A percentile compares a stretch with the other conserved stretches of the same genome.
Evolutionary conservation across 805 yeast genomes (phyloP).

Genomic region (Saccharomycopsis fibuligera): DNA sequence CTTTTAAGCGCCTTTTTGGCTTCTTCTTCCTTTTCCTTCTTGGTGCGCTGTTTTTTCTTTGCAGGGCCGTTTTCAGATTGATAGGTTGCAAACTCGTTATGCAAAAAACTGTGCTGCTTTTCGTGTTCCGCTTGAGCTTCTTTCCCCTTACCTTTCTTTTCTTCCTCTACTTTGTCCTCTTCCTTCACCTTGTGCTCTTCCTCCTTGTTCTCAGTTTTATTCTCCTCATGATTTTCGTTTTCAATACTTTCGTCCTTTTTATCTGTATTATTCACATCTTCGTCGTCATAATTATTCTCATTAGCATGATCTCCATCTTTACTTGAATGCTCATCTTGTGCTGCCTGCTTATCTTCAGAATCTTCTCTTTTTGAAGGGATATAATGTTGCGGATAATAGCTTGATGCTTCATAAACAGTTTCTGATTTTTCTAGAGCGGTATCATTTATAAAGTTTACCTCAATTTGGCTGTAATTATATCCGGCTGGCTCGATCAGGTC

Average conservation of each 20-base stretch:
- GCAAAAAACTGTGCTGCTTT: too few relatives aligned
- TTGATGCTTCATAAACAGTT: neutral
- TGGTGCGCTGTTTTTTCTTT: neutral
- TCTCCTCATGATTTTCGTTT: neutral
- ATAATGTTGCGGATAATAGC: neutral
- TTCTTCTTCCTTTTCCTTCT: neutral
- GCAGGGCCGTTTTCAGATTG: too few relatives aligned
- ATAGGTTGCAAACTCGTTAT: too few relatives aligned
- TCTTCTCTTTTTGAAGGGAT: neutral
- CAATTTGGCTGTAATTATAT: conserved; percentile 1
- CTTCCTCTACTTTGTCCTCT: neutral
- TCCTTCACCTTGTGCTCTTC: neutral
- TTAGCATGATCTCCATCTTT: neutral
- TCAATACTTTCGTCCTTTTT: neutral
- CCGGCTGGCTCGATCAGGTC: conserved; percentile 6
- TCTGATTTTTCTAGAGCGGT: neutral
- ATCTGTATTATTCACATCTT: neutral
- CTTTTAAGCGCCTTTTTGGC: neutral
- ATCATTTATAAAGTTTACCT: conserved; percentile 10
- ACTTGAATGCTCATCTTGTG: neutral
- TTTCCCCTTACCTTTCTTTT: too few relatives aligned
- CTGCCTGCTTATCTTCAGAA: too few relatives aligned
- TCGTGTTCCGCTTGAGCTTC: too few relatives aligned
- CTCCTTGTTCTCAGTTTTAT: neutral
- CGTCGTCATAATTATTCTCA: neutral